Evolutionary conservation across 768 basidiomycete species (phyloP).

Genomic region (Pulveroboletus frians): DNA sequence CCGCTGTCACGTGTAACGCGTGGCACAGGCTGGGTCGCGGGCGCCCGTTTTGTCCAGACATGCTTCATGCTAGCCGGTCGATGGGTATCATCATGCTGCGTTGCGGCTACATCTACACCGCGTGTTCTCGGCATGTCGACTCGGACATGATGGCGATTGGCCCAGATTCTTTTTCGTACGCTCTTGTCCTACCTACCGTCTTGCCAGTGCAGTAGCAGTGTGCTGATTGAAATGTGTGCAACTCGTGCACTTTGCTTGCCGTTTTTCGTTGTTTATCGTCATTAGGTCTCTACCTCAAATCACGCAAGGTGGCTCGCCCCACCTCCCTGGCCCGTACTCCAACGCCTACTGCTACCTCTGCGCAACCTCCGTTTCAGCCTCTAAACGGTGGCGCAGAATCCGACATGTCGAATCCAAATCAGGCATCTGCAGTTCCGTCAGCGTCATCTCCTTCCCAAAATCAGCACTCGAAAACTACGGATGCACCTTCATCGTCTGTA

Average conservation of each 20-base stretch:
- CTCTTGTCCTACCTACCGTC: constrained; percentile 30
- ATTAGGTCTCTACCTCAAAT: constrained; percentile 82
- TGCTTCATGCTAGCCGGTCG: constrained; percentile 26
- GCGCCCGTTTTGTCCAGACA: constrained; percentile 26
- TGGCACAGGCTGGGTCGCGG: constrained; percentile 31
- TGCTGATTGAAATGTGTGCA: constrained; percentile 38
- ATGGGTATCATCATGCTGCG: constrained; percentile 32
- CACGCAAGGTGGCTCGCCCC: constrained; percentile 70
- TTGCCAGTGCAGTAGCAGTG: constrained; percentile 32
- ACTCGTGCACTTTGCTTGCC: constrained; percentile 34
- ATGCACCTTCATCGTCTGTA: constrained; percentile 24
- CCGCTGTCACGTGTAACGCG: constrained; percentile 37
- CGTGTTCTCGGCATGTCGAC: constrained; percentile 33
- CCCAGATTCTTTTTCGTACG: constrained; percentile 28
- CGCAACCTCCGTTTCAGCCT: constrained; percentile 27
- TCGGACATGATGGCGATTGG: constrained; percentile 34
- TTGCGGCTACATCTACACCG: constrained; percentile 29
- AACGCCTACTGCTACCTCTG: constrained; percentile 31
- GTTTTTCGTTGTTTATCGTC: constrained; percentile 31
- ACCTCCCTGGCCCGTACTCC: constrained; percentile 46
- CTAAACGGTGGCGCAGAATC: constrained; percentile 32
- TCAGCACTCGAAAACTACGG: constrained; percentile 30
- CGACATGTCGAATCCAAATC: constrained; percentile 35
- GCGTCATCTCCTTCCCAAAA: constrained; percentile 24
- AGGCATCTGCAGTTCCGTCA: constrained; percentile 31